A percentile compares a stretch with the other conserved stretches of the same genome.
phyloP scores from a whole-genome alignment of 1,284 basidiomycete genomes.

The Cryptococcus sp. region DNA sequence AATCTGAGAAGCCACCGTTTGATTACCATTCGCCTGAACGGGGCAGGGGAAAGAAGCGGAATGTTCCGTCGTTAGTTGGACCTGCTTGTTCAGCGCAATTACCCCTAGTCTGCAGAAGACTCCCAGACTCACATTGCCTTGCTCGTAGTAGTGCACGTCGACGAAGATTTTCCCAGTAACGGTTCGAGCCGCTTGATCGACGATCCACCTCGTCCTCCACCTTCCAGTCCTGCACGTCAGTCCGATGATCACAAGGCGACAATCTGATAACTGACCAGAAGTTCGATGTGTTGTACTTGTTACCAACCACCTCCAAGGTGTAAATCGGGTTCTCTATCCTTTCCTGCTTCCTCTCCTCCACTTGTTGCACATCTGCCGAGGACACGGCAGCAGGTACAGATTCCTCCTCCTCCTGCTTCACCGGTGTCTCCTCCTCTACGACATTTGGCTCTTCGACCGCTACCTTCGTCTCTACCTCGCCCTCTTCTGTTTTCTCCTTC shows the following conservation, averaged over 20 bases:
- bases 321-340: slow-evolving; percentile 50
- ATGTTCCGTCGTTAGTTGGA: slow-evolving; percentile 77
- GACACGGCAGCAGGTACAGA: neutral
- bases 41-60: slow-evolving; percentile 61
- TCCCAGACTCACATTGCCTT: slow-evolving; percentile 69
- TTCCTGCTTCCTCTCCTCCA: slow-evolving; percentile 20
- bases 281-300: slow-evolving; percentile 86
- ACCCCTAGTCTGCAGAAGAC: neutral
- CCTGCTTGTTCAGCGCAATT: slow-evolving; percentile 53
- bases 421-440: slow-evolving; percentile 11
- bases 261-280: slow-evolving; percentile 61
- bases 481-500: neutral
- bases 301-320: slow-evolving; percentile 76
- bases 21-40: slow-evolving; percentile 52
- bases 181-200: slow-evolving; percentile 42
- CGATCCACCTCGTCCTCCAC: slow-evolving; percentile 62
- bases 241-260: neutral
- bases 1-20: slow-evolving; percentile 53
- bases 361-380: too few relatives aligned
- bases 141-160: slow-evolving; percentile 93
- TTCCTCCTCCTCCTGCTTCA: neutral
- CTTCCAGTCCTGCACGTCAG: slow-evolving; percentile 67
- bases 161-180: slow-evolving; percentile 60
- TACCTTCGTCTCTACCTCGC: slow-evolving; percentile 8
- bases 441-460: slow-evolving; percentile 3